Base-by-base conservation (phyloP, 805 yeast species). In the Spathaspora arborariae region DNA sequence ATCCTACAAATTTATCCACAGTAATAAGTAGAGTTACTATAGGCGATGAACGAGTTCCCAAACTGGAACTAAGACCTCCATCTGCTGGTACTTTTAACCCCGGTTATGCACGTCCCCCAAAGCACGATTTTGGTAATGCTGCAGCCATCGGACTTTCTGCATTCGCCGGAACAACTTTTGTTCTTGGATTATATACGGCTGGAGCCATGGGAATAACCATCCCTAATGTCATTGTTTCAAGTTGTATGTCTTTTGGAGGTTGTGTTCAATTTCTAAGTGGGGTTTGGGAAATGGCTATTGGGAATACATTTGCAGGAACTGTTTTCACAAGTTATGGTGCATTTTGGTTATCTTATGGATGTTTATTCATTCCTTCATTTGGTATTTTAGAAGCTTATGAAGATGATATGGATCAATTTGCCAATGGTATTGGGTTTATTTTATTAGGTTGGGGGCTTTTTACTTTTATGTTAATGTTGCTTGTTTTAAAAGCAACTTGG, bases 281-380 rank as follows among this genome's bases (percentile, higher is more conserved):
- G 20, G 69, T 81, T 65, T 82, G 85, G 86, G 87, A 82, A 59
- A 67, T 81, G 51, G 78, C 78, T 2, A 59, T 76, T 40, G 85
- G 80, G 43, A 82, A 82, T 64, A 79, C 84, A 19, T 83, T 83
- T 65, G 87, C 83, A 65, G 85, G 81, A 46, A 75, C 82, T 10
- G 85, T 85, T 1, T 68, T 83, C 44, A 58, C 76, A 39, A 76
- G 82, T 4, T 83, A 71, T 54, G 90, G 90, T 41, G 83, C 82
- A 5, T 84, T 84, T 62, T 84, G 90, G 90, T 58, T 83, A 55
- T 65, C 83, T 19, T 85, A 65, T 56, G 84, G 79, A 22, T 82
- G 87, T 2, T 74, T 85, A 39, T 62, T 75, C 51, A 68, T 83
- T 36, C 74, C 74, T 10, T 75, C 82, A 56, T 85, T 84, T 62